phyloP scores from a whole-genome alignment of 169 alveolate species.

The Theileria parva region DNA sequence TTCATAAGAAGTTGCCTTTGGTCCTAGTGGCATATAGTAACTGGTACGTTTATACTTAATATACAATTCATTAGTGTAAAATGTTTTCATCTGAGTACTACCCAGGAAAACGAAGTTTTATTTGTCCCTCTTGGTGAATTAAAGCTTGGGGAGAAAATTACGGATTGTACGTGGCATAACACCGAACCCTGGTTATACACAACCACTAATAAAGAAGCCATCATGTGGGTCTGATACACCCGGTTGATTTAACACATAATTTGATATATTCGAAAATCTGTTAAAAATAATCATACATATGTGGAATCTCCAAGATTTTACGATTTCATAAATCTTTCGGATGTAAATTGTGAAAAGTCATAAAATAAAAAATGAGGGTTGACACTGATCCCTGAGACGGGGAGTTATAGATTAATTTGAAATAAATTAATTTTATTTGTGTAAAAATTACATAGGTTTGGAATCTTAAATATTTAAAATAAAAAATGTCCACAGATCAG shows the following conservation, averaged over 20 bases:
- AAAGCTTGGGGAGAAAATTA: constrained; percentile 18
- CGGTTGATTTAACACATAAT: background rate
- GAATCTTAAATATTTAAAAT: background rate
- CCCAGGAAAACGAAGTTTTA: constrained; percentile 51
- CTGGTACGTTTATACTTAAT: constrained; percentile 32
- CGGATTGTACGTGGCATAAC: constrained; percentile 53
- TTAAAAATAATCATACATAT: no score
- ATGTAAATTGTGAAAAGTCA: background rate
- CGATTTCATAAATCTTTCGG: no score
- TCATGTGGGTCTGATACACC: constrained; percentile 47
- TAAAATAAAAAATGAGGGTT: background rate
- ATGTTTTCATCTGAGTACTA: constrained; percentile 40
- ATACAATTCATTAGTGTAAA: constrained; percentile 19
- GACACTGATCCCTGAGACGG: background rate
- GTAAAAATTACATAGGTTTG: background rate
- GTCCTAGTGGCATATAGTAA: constrained; percentile 41
- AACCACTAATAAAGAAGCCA: background rate
- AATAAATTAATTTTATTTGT: no score
- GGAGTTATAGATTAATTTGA: background rate
- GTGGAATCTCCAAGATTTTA: background rate
- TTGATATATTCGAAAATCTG: background rate
- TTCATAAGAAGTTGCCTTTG: constrained; percentile 52
- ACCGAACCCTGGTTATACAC: constrained; percentile 62
- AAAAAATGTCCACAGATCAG: background rate
- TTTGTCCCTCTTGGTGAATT: constrained; percentile 63